Conservation (phyloP, 306 rosid genomes). For the Fragaria ananassa region DNA sequence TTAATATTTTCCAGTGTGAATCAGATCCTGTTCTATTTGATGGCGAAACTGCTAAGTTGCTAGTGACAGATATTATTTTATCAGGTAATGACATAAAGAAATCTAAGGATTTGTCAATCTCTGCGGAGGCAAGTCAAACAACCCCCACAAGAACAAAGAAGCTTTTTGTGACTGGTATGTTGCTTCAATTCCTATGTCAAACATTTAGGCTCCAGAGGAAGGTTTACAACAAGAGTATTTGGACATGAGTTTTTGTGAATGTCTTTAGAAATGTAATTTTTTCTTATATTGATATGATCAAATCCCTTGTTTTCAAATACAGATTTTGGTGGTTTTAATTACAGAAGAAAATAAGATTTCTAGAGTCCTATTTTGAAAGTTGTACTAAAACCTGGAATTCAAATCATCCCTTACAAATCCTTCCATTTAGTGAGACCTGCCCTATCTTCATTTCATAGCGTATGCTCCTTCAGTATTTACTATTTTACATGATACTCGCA, state of each 20-base stretch:
- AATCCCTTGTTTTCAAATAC: neutral
- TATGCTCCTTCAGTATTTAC: neutral
- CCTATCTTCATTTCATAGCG: neutral
- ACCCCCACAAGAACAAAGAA: constrained; percentile 43
- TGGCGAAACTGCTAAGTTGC: neutral
- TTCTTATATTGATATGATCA: neutral
- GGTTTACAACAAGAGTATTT: neutral
- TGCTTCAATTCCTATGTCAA: constrained; percentile 3
- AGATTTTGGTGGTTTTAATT: neutral
- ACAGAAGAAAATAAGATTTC: neutral
- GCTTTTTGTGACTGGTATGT: constrained; percentile 49
- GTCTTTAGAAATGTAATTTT: neutral
- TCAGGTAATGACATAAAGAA: constrained; percentile 33
- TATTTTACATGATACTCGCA: neutral
- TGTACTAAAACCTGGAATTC: neutral
- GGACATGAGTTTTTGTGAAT: neutral
- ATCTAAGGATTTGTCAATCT: constrained; percentile 21
- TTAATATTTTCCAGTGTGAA: neutral
- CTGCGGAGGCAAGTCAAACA: constrained; percentile 33
- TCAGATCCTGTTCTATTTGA: neutral
- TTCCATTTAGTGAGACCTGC: neutral
- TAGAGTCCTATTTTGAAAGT: neutral
- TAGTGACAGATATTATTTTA: neutral
- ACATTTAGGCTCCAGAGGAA: neutral
- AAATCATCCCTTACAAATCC: neutral